Evolutionary conservation across 2,329 filamentous ascomycete genomes (phyloP), one percentile per base, ranked within the genome.

Genomic region (Zalaria sp.): DNA sequence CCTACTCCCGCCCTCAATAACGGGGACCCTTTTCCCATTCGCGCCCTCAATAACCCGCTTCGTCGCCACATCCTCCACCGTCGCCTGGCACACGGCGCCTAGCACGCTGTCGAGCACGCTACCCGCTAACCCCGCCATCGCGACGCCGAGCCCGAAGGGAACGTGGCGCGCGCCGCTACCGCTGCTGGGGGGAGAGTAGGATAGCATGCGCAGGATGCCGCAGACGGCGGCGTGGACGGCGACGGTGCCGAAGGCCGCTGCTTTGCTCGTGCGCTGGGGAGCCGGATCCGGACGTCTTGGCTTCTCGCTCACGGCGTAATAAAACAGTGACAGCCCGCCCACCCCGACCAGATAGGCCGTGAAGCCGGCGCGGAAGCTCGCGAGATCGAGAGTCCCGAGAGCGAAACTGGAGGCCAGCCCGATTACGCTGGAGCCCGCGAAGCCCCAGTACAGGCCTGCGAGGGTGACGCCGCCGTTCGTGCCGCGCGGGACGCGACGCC

Each of bases 381-480:
- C 29, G 29, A 32, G 2, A 32, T 7, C n/a, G 29, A 32, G 29
- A n/a, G 29, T 32, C 2, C 29, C 7, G 29, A 45, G 39, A 8
- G 11, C 35, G 6, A 45, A 34, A 34, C 37, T 37, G 9, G 39
- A 35, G 10, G 44, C 75, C 18, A 81, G 68, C 4, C 87, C 77
- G 39, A 88, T 69, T 43, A 71, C 62, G 37, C 82, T 71, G 6
- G 84, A 80, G 3, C 88, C 88, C 1, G 83, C 57, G 18, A 83
- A 58, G 1, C 87, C 88, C 2, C 86, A 84, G 0, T 68, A 63
- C 0, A 94, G 66, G 0, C 91, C 91, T 37, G 75, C 67, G 0
- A 77, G 51, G 0, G 86, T 93, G 5, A 98, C 84, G 10, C 89
- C 91, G 28, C 91, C 91, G 57, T 98, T 98, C 35, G 91, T 96